Base-by-base conservation (phyloP, 2,329 filamentous ascomycete genomes). In the Paraphaeosphaeria minitans region DNA sequence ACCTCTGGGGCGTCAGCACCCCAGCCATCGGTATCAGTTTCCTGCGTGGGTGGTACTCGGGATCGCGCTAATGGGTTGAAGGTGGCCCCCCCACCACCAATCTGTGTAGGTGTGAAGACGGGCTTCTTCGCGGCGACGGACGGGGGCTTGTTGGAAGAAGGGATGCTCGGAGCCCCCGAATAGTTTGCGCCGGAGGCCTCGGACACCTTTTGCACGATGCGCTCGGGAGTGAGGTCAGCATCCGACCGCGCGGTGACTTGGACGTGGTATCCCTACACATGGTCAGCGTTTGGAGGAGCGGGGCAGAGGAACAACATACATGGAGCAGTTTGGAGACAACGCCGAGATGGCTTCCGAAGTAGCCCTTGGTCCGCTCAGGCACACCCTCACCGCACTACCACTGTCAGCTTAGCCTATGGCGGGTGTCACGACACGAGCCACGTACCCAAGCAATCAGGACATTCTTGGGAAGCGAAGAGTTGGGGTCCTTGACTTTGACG, bases 171-270 rank as follows among this genome's bases (percentile, higher is more conserved):
- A 58, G 84, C 84, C 55, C 87, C 89, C 12, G 92, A 92, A 80
- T 99, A 99, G 78, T 97, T 98, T 63, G 94, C 87, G 60, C 95
- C 95, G 45, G 95, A 98, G 29, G 95, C 90, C 82, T 98, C 93
- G 60, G 92, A 87, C 49, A 99, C 92, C 79, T 97, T 98, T 75
- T 95, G 90, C 68, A 98, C 85, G 67, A 99, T 97, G 58, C 84
- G 83, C 72, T 96, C 92, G 39, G 93, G 91, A 29, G 90, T 92
- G 62, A 99, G 86, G 74, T 98, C 93, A 72, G 87, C 86, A 63
- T 97, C 92, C 62, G 93, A 96, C 61, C 95, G 91, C 60, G 95
- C 95, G 53, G 93, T 98, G 69, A 99, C 91, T 81, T 99, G 94
- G 59, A 99, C 93, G 77, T 99, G 95, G 78, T 98, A 99, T 66